Evolutionary conservation across 208 protist species (phyloP), one percentile per base, ranked within the genome.

Genomic region (Balamuthia mandrillaris): DNA sequence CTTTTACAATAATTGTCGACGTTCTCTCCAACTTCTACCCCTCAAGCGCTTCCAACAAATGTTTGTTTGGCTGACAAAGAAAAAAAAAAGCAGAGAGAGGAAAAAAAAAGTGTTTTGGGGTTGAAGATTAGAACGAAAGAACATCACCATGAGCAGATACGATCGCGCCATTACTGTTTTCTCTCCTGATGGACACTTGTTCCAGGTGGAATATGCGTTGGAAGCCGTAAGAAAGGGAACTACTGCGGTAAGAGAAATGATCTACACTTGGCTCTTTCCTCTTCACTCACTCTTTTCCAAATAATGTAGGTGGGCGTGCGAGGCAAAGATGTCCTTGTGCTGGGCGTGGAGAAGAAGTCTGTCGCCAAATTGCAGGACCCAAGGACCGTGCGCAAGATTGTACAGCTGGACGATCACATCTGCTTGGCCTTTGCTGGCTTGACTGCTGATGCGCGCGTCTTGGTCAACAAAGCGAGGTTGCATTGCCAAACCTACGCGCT

Each of bases 201-300:
- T 99, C 89, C 99, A 99, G 93, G 98, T 99, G 14, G 98, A 99
- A 91, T 99, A 99, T 89, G 99, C 99, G 33, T 92, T 99, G 83
- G 98, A 99, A 89, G 98, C 98, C 29, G 99, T 99, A 9, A 95
- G 98, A 84, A 99, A 99, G 89, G 99, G 97, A 68, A 95, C 92
- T 1, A 96, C 95, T n/a, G 95, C 95, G 33, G 95, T 96, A 66
- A 16, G 85, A 77, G 3, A 21, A n/a, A 21, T 74, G n/a, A 42
- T 74, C 63, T 74, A 74, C 24, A 21, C 52, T n/a, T 60, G 24
- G 16, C 16, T 16, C 31, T 60, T n/a, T 16, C 18, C 6, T 5
- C 31, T 52, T 78, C 29, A 21, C 39, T 78, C n/a, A 5, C 3
- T 35, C 18, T 12, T 61, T 7, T 31, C 41, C 35, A 3, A 44